Base-by-base conservation (phyloP, 2,329 filamentous ascomycete species). In the Scortechinia acanthostroma region DNA sequence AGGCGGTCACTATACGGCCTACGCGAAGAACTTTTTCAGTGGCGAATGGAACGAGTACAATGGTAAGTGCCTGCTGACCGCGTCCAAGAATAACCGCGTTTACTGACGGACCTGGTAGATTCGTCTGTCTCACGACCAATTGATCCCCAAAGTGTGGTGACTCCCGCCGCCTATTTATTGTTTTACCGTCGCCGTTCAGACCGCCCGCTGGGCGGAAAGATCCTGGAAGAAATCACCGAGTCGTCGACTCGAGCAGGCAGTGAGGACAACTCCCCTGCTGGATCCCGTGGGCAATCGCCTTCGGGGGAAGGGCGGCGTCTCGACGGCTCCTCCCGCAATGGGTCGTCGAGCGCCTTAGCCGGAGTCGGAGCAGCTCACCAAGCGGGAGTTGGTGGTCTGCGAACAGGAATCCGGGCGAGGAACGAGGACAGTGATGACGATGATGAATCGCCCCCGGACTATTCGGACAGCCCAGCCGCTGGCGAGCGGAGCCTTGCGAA, bases 11-110 rank as follows among this genome's bases (percentile, higher is more conserved):
- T 98, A 98, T 67, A 97, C 91, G 17, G 93, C 93, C 21, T 91
- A 83, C 62, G 91, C 90, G 30, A 91, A 89, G 69, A 97, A 95
- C 61, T 96, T 95, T 63, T 73, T 87, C 49, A 89, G 95, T 56
- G 77, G 77, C 47, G 74, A 86, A 61, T 98, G 93, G 93, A 96
- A 96, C 62, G 88, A 94, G 53, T 97, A 94, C 63, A 97, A 98
- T 62, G 91, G 91, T 93, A 72, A 65, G 83, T 65, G 21, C 22
- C 15, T 22, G 37, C 5, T n/a, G n/a, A n/a, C n/a, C n/a, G n/a
- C n/a, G n/a, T n/a, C n/a, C n/a, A n/a, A n/a, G n/a, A n/a, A n/a
- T n/a, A n/a, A n/a, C n/a, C n/a, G n/a, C n/a, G n/a, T n/a, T n/a
- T n/a, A n/a, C n/a, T n/a, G n/a, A 30, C 25, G 10, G 25, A 30